A percentile compares a stretch with the other conserved stretches of the same genome.
Evolutionary conservation across 23 red algal genomes (phyloP).

Genomic region (Gracilaria vermiculophylla): DNA sequence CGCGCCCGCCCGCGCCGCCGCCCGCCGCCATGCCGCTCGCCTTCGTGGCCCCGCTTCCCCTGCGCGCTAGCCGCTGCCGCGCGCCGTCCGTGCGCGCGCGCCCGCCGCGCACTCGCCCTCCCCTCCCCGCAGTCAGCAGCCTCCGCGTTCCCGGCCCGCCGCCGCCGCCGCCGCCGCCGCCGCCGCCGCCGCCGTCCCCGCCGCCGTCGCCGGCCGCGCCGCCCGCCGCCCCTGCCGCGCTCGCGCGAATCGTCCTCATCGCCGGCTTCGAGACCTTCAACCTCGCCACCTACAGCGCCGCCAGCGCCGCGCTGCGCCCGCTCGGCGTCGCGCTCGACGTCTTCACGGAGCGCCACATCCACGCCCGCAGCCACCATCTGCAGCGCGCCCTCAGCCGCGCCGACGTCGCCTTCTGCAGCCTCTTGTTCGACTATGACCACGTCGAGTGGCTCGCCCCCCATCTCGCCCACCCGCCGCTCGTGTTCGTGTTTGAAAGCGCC

Average conservation of each 20-base stretch:
- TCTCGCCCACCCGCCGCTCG: background rate
- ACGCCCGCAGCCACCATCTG: background rate
- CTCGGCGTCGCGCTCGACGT: background rate
- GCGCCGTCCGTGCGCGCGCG: background rate
- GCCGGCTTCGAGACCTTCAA: conserved; percentile 53
- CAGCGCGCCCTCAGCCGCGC: conserved; percentile 14
- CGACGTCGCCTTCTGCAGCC: conserved; percentile 60
- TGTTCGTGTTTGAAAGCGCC: conserved; percentile 71
- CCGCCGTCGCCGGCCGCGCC: background rate
- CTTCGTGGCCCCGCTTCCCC: conserved; percentile 4
- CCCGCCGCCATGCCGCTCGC: background rate
- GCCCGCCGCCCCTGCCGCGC: background rate
- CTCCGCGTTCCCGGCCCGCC: background rate
- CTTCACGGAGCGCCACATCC: conserved; percentile 29
- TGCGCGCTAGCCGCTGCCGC: background rate
- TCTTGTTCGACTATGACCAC: conserved; percentile 76
- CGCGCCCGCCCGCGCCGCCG: no score
- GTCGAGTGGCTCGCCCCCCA: conserved; percentile 61
- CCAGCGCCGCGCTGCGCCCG: background rate
- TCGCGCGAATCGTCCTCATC: conserved; percentile 18
- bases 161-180: no score
- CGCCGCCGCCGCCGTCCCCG: no score
- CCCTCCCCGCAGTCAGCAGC: no score
- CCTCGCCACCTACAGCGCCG: background rate
- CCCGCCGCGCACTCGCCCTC: no score